These are phyloP conservation scores for Mycena pura DNA, from an alignment of 768 basidiomycete species.

Conservation along the genomic window DNA sequence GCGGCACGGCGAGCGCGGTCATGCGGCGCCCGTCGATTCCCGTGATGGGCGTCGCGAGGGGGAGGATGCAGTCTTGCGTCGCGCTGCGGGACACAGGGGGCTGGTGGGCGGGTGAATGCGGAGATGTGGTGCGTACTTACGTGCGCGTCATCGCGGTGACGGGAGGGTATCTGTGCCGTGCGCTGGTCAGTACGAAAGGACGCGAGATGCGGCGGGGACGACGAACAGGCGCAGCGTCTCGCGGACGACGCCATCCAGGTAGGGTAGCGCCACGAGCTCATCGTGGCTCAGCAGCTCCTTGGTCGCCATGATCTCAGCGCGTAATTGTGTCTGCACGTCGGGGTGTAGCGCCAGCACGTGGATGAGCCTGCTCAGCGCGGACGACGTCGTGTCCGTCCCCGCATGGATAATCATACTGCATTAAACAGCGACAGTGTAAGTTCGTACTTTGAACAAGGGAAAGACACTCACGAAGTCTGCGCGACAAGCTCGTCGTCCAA, in stretches of 20 bases:
- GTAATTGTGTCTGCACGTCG: slow-evolving; percentile 43
- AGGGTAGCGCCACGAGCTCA: slow-evolving; percentile 37
- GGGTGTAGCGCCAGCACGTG: slow-evolving; percentile 27
- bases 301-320: slow-evolving; percentile 30
- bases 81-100: neutral
- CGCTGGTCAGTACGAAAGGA: too few relatives aligned
- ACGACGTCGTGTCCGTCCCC: slow-evolving; percentile 12
- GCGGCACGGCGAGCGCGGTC: slow-evolving; percentile 45
- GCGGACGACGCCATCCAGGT: slow-evolving; percentile 43
- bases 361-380: slow-evolving; percentile 10
- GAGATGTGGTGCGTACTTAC: slow-evolving; percentile 19
- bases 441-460: neutral
- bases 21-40: slow-evolving; percentile 43
- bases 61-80: slow-evolving; percentile 37
- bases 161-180: slow-evolving; percentile 29
- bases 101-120: neutral
- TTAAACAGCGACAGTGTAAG: neutral
- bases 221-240: slow-evolving; percentile 41
- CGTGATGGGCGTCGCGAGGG: slow-evolving; percentile 50
- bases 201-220: slow-evolving; percentile 10
- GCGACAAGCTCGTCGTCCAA: slow-evolving; percentile 46
- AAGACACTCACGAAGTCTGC: slow-evolving; percentile 39
- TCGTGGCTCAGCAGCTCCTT: slow-evolving; percentile 34
- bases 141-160: slow-evolving; percentile 28
- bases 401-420: slow-evolving; percentile 27